Conservation (phyloP, 2,329 filamentous ascomycete genomes). For the Pseudogymnoascus sp. region DNA sequence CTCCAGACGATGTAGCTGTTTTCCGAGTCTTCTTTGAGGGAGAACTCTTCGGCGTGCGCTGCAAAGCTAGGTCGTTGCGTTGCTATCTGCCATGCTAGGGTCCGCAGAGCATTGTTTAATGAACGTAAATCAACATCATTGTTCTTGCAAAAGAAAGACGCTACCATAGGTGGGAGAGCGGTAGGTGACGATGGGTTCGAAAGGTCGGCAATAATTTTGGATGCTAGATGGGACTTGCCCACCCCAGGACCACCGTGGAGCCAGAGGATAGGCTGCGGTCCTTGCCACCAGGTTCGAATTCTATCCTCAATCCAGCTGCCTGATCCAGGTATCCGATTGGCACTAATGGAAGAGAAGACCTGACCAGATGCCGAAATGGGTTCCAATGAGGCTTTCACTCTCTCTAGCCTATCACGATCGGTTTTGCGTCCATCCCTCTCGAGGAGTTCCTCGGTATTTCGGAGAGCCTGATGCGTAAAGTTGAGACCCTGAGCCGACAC, state of each 20-base stretch:
- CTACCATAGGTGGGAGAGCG: background rate
- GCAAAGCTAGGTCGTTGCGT: background rate
- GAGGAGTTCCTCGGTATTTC: background rate
- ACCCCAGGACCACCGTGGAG: conserved; percentile 5
- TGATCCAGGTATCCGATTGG: conserved; percentile 6
- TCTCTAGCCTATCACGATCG: background rate
- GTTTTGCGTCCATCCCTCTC: background rate
- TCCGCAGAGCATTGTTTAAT: conserved; percentile 2
- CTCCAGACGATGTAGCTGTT: background rate
- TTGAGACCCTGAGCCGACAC: background rate
- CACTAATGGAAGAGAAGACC: background rate
- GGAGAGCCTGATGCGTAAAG: background rate
- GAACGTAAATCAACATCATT: conserved; percentile 8
- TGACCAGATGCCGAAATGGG: background rate
- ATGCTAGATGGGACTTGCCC: conserved; percentile 6
- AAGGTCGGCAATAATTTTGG: conserved; percentile 6
- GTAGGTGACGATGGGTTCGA: background rate
- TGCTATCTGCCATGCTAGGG: conserved; percentile 4
- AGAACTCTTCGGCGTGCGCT: background rate
- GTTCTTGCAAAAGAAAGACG: conserved; percentile 8
- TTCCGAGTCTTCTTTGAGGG: background rate
- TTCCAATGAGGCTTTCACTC: background rate
- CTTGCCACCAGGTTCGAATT: conserved; percentile 4
- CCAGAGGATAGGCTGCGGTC: conserved; percentile 1
- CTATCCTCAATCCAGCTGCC: conserved; percentile 7